Percentiles rank a stretch among this genome's conserved stretches.
Conservation (phyloP, 129 eudicot species). For the Arctium minus region DNA sequence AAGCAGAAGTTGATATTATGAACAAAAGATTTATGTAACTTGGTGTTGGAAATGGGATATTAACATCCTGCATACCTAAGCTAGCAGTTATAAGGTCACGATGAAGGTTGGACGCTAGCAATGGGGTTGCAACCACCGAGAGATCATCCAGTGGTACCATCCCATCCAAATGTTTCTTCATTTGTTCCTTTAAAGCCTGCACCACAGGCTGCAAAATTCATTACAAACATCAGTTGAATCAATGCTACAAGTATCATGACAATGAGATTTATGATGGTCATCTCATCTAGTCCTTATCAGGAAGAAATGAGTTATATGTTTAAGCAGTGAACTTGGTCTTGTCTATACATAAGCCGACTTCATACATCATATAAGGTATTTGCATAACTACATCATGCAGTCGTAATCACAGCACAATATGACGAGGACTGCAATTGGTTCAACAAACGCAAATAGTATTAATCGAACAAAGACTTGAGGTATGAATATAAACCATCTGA, state of each 20-base stretch:
- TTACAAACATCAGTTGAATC: neutral
- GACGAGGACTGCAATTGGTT: neutral
- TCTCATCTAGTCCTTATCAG: too few relatives aligned
- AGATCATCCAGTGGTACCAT: conserved; percentile 33
- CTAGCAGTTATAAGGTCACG: conserved; percentile 16
- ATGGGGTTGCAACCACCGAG: conserved; percentile 31
- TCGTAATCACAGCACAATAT: neutral
- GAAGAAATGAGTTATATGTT: too few relatives aligned
- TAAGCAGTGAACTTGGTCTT: too few relatives aligned
- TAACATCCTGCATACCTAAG: conserved; percentile 22
- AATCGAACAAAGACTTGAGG: neutral
- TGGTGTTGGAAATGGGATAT: conserved; percentile 21
- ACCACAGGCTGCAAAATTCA: conserved; percentile 40
- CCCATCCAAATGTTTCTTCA: conserved; percentile 23
- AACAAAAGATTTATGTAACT: conserved; percentile 25
- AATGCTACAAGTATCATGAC: neutral
- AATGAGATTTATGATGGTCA: too few relatives aligned
- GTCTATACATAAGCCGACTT: too few relatives aligned
- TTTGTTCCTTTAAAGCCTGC: conserved; percentile 42
- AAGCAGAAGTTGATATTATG: neutral
- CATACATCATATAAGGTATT: too few relatives aligned
- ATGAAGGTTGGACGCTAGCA: conserved; percentile 28
- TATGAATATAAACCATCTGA: conserved; percentile 55
- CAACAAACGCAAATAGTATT: neutral
- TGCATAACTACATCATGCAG: too few relatives aligned